Base-by-base conservation (phyloP, 768 basidiomycete genomes). In the Ramaria rubella region DNA sequence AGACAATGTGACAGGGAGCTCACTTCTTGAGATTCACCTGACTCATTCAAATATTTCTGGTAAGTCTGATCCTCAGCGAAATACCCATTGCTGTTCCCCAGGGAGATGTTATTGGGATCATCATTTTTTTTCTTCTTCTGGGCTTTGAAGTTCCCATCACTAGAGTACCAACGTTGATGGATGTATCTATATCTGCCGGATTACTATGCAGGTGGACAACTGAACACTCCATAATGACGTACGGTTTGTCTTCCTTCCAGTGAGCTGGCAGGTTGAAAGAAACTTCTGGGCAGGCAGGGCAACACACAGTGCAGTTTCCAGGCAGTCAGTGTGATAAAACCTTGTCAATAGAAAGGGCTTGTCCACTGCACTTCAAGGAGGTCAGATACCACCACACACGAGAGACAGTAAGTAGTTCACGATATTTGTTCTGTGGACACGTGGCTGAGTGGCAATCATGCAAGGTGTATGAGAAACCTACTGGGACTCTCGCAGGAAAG, bases 61-160 rank as follows among this genome's bases (percentile, higher is more conserved):
- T 63, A 63, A 17, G 53, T 49, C 5, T 27, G 11, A 2, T 65
- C 60, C 24, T 19, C 14, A 6, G 63, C 61, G 33, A 64, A 65
- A 29, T 59, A 60, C 5, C 42, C 63, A 3, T 24, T 26, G 1
- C 61, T 62, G 5, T 51, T 57, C 12, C 55, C 59, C 6, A 66
- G 60, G 5, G 64, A 60, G n/a, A 65, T 49, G 48, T 65, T 63
- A 30, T 62, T 59, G 3, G 60, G 60, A 15, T 36, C 34, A 48
- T 67, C 66, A 30, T 59, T 58, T 21, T 62, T 60, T 51, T 65
- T 67, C 26, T 49, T 58, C 30, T 55, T 60, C 19, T 62, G 55
- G 23, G 60, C 55, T 29, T 64, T 58, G 38, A 61, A 61, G 42
- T 67, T 64, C 6, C 65, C 65, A 52, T 67, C 63, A 17, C 59